These are phyloP conservation scores for Trypanosoma grayi DNA, from an alignment of 208 protist genomes.

Conservation along the genomic window DNA sequence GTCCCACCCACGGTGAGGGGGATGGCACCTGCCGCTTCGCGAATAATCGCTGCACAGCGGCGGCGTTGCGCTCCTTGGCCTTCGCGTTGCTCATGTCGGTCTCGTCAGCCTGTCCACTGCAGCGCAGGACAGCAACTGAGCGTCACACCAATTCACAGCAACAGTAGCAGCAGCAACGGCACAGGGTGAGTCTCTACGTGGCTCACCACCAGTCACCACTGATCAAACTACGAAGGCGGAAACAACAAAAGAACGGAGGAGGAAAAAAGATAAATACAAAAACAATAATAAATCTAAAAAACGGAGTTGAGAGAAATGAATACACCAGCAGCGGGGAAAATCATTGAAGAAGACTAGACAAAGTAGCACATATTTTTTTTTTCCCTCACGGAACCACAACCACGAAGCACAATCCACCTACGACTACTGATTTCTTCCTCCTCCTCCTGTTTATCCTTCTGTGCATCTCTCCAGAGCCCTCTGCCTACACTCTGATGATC, in stretches of 20 bases:
- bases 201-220: no score
- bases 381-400: background rate
- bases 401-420: background rate
- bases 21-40: background rate
- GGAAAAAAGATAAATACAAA: constrained; percentile 12
- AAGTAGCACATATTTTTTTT: no score
- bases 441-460: no score
- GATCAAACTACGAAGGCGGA: no score
- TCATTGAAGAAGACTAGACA: no score
- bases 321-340: background rate
- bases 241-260: background rate
- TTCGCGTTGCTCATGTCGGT: constrained; percentile 15
- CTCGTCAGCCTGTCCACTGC: background rate
- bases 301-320: background rate
- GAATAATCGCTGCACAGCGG: constrained; percentile 49
- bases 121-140: no score
- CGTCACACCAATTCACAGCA: no score
- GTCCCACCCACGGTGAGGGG: background rate
- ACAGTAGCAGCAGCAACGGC: no score
- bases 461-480: no score
- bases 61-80: constrained; percentile 37
- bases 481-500: no score
- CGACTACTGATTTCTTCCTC: background rate
- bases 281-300: constrained; percentile 21
- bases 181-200: no score